Evolutionary conservation across 2,329 filamentous ascomycete species (phyloP).

Genomic region (Aschersonia sp.): DNA sequence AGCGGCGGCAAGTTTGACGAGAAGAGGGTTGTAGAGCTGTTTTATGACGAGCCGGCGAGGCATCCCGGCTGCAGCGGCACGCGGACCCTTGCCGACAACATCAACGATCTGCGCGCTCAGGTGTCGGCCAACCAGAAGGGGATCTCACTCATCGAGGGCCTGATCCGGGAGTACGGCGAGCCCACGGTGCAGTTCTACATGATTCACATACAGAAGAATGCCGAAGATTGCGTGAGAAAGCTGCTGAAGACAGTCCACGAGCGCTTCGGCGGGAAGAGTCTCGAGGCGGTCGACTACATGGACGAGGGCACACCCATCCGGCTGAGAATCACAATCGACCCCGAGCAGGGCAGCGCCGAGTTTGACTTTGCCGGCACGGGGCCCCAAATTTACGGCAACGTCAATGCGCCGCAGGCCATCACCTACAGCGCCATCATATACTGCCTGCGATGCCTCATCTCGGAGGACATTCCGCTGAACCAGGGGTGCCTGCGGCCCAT

Average conservation of each 20-base stretch:
- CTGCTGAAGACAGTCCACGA: slow-evolving; percentile 57
- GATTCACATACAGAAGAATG: slow-evolving; percentile 66
- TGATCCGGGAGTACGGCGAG: slow-evolving; percentile 67
- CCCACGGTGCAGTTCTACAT: slow-evolving; percentile 74
- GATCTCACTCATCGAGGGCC: slow-evolving; percentile 60
- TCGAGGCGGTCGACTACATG: slow-evolving; percentile 67
- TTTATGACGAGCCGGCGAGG: slow-evolving; percentile 59
- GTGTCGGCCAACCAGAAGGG: slow-evolving; percentile 76
- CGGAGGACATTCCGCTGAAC: slow-evolving; percentile 69
- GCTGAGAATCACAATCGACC: slow-evolving; percentile 60
- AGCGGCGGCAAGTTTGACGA: slow-evolving; percentile 67
- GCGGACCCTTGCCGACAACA: slow-evolving; percentile 62
- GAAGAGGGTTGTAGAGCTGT: slow-evolving; percentile 54
- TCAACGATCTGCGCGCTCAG: slow-evolving; percentile 73
- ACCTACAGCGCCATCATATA: slow-evolving; percentile 83
- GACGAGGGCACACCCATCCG: slow-evolving; percentile 69
- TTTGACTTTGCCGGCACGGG: slow-evolving; percentile 75
- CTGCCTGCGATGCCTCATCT: slow-evolving; percentile 65
- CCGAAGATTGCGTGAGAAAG: slow-evolving; percentile 58
- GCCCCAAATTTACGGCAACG: slow-evolving; percentile 65
- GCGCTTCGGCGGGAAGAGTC: slow-evolving; percentile 53
- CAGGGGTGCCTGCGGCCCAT: slow-evolving; percentile 70
- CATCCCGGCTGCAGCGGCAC: slow-evolving; percentile 67
- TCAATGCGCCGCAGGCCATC: slow-evolving; percentile 69
- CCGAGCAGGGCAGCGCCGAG: slow-evolving; percentile 57